These are phyloP conservation scores for Populus ilicifolia DNA, from an alignment of 345 rosid genomes.

Conservation along the genomic window DNA sequence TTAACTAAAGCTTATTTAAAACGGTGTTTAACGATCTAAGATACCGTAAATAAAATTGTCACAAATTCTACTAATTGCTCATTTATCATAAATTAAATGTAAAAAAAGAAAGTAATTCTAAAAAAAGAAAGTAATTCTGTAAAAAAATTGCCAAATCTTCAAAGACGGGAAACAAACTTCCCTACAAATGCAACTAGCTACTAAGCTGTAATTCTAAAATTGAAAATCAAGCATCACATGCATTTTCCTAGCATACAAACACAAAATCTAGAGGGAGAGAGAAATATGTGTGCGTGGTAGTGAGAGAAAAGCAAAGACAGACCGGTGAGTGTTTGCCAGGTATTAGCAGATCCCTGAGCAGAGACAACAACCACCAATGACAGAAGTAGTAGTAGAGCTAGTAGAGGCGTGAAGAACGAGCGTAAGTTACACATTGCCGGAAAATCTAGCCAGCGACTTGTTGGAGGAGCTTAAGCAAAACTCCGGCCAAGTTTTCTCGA, in stretches of 20 bases:
- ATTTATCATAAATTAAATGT: too few species aligned
- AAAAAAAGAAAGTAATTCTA: too few species aligned
- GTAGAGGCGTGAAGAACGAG: not conserved
- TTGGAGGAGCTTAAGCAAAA: not conserved
- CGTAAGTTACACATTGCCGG: slow-evolving; percentile 8
- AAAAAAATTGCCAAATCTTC: too few species aligned
- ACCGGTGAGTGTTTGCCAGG: slow-evolving; percentile 16
- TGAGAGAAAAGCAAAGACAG: not conserved
- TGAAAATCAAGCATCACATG: too few species aligned
- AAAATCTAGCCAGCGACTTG: slow-evolving; percentile 1
- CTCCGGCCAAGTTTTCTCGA: slow-evolving; percentile 1
- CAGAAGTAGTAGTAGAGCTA: slow-evolving; percentile 3
- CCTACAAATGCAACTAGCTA: too few species aligned
- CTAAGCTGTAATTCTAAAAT: too few species aligned
- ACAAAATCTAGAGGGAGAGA: not conserved
- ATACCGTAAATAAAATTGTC: too few species aligned
- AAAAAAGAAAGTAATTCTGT: too few species aligned
- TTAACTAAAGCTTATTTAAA: not conserved
- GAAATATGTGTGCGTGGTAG: not conserved
- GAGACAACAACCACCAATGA: not conserved
- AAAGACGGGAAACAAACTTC: too few species aligned
- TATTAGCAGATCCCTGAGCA: slow-evolving; percentile 10
- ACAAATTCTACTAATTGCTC: too few species aligned
- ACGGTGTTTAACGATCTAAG: too few species aligned
- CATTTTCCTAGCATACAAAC: not conserved